A percentile compares a stretch with the other conserved stretches of the same genome.
Conservation (phyloP, 2,329 filamentous ascomycete species). For the Emericellopsis atlantica region DNA sequence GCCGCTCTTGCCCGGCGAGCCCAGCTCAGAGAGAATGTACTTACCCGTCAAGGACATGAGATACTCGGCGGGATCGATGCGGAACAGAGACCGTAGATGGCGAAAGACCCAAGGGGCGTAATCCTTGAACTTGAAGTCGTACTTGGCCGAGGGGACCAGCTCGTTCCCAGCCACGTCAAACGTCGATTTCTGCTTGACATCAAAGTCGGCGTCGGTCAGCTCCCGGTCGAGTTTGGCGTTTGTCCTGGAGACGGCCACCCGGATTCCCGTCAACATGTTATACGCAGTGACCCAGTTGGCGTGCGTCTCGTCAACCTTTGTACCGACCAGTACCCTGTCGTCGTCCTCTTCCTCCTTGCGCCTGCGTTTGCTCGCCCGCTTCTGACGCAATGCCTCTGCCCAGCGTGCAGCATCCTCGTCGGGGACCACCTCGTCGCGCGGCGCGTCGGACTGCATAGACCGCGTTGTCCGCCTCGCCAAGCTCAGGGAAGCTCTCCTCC, state of each 20-base stretch:
- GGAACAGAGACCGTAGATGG: slow-evolving; percentile 75
- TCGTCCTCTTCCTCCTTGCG: slow-evolving; percentile 81
- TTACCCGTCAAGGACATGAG: slow-evolving; percentile 97
- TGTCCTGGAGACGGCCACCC: slow-evolving; percentile 88
- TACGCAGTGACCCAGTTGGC: slow-evolving; percentile 97
- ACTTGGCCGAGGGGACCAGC: slow-evolving; percentile 93
- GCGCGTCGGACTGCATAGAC: slow-evolving; percentile 73
- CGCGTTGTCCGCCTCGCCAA: slow-evolving; percentile 70
- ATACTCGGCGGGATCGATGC: slow-evolving; percentile 91
- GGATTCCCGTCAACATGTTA: slow-evolving; percentile 98
- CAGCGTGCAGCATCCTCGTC: slow-evolving; percentile 87
- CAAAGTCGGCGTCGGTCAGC: slow-evolving; percentile 83
- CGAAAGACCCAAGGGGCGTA: slow-evolving; percentile 99
- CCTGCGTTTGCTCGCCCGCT: slow-evolving; percentile 75
- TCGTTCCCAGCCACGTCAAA: slow-evolving; percentile 99
- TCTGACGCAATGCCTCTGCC: slow-evolving; percentile 87
- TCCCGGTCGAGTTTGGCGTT: slow-evolving; percentile 94
- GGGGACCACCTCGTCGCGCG: slow-evolving; percentile 69
- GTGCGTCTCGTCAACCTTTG: slow-evolving; percentile 94
- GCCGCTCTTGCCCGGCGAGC: slow-evolving; percentile 93
- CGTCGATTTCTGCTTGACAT: slow-evolving; percentile 91
- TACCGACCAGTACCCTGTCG: slow-evolving; percentile 87
- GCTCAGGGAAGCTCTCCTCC: slow-evolving; percentile 68
- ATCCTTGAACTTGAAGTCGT: slow-evolving; percentile 99
- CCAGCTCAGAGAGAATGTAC: slow-evolving; percentile 94